Percentiles rank a stretch among this genome's conserved stretches.
Conservation (phyloP, 345 rosid species). For the Hibiscus trionum region DNA sequence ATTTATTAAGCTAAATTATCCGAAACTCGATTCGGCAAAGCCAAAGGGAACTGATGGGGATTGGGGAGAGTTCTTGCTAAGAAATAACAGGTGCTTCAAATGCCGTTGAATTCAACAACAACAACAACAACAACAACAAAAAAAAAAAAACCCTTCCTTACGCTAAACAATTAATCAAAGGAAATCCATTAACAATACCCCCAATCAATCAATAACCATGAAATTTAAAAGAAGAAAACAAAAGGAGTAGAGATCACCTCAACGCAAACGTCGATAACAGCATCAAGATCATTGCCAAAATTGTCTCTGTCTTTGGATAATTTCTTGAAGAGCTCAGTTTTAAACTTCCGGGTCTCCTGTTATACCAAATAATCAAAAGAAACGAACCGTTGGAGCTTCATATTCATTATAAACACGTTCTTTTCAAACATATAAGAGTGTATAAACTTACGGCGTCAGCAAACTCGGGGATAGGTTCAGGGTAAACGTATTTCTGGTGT, state of each 20-base stretch:
- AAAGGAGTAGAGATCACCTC: constrained; percentile 17
- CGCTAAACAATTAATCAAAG: not conserved
- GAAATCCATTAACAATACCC: no score
- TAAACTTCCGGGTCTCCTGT: constrained; percentile 42
- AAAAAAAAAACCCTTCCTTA: not conserved
- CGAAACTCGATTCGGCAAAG: no score
- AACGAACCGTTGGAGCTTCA: not conserved
- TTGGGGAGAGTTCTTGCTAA: no score
- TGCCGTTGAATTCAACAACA: not conserved
- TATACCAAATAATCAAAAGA: constrained; percentile 1
- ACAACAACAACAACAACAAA: not conserved
- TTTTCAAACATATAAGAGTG: not conserved
- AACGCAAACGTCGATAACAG: constrained; percentile 27
- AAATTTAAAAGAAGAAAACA: not conserved
- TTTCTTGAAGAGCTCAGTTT: constrained; percentile 33
- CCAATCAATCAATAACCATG: not conserved
- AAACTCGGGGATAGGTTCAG: constrained; percentile 41
- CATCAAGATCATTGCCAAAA: constrained; percentile 32
- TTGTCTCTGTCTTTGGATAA: constrained; percentile 29
- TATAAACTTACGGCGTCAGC: constrained; percentile 24
- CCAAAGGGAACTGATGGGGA: no score
- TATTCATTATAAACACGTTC: not conserved
- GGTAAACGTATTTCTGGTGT: constrained; percentile 28
- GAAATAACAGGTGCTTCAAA: not conserved
- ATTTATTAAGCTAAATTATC: no score